Base-by-base conservation (phyloP, 164 flowering plant species). In the Aristolochia contorta region DNA sequence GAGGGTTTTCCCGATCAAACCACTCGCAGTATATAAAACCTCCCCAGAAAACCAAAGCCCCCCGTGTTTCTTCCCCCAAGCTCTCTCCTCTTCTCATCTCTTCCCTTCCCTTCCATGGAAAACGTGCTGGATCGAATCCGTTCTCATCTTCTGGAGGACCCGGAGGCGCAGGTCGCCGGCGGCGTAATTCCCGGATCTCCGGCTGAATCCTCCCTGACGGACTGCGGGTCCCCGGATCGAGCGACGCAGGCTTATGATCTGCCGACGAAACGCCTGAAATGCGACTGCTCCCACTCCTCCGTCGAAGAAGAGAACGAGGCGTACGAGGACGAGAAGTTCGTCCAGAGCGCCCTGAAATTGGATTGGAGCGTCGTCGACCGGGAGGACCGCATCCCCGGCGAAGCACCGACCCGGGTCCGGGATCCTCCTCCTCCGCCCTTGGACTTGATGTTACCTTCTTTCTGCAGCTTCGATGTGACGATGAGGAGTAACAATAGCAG, bases 71-170 rank as follows among this genome's bases (percentile, higher is more conserved):
- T 12, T 52, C 6, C 23, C 19, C 58, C 37, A 23, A 7, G 12
- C 13, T 24, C 45, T 27, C 30, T 27, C 30, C n/a, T n/a, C n/a
- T n/a, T 27, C 30, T 2, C 30, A 27, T 27, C 5, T 27, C 5
- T 5, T 27, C 30, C 5, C 30, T 27, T 27, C 30, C 3, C 2
- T 18, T 32, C 16, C 22, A 70, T 70, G 73, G 60, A 70, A 57
- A 27, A 49, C 18, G 63, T 62, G 10, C 56, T 70, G 4, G 24
- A 45, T 52, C 68, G 54, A 16, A 56, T 65, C 60, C 24, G 58
- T 24, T 46, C 57, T 27, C 65, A 65, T 18, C 62, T 70, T 7
- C 50, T 70, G 22, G 69, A 65, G 22, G 65, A 61, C 1, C 9
- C 60, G 32, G 23, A 45, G 15, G 33, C 37, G 12, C 25, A 27